Percentiles rank a stretch among this genome's conserved stretches.
phyloP scores from a whole-genome alignment of 1,284 basidiomycete species.

The Irpex sp. region DNA sequence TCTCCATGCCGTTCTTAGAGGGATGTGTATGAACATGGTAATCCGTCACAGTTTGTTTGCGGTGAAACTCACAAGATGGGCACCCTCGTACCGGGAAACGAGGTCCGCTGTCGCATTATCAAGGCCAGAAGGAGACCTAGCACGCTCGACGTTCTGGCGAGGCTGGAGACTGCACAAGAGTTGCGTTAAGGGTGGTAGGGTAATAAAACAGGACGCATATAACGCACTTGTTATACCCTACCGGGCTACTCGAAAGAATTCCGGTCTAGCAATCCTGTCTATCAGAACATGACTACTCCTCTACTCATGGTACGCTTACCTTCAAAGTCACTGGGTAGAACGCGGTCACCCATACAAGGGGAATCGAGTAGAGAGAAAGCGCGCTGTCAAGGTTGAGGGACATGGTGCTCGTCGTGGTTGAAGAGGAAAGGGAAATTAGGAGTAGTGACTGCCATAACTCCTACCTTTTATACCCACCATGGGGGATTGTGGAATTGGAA shows the following conservation, averaged over 20 bases:
- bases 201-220: not conserved
- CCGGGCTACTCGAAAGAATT: not conserved
- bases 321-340: constrained; percentile 5
- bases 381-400: constrained; percentile 6
- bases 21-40: not conserved
- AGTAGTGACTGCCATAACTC: no score
- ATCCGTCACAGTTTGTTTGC: not conserved
- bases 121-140: not conserved
- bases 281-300: not conserved
- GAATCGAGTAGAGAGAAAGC: constrained; percentile 12
- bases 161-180: constrained; percentile 3
- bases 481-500: no score
- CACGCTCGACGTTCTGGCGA: constrained; percentile 4
- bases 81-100: constrained; percentile 3
- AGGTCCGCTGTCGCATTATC: not conserved
- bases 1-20: constrained; percentile 11
- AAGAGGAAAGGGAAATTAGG: no score
- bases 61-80: constrained; percentile 3
- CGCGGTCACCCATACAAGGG: constrained; percentile 9
- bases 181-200: not conserved
- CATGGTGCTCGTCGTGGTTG: not conserved
- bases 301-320: not conserved
- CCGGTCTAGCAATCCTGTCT: not conserved
- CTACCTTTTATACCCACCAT: no score
- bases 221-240: constrained; percentile 6